Conservation (phyloP, 768 basidiomycete species). For the Lentinula detonsa region DNA sequence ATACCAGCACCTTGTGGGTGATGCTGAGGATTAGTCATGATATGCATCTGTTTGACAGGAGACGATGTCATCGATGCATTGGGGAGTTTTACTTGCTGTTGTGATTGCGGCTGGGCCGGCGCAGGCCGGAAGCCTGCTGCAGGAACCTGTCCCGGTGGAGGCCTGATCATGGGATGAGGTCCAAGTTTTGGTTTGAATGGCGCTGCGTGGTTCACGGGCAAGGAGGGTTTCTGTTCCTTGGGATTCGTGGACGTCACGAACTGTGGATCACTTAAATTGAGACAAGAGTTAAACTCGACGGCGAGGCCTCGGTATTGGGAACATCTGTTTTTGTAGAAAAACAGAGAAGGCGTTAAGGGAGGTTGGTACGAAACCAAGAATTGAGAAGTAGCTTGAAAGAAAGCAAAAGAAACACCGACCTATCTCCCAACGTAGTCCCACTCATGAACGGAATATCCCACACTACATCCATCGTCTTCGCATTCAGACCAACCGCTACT, state of each 20-base stretch:
- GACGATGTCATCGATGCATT: not conserved
- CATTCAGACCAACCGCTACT: constrained; percentile 84
- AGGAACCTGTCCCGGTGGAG: constrained; percentile 44
- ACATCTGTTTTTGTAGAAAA: constrained; percentile 44
- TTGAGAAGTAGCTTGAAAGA: not conserved
- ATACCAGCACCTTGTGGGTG: not conserved
- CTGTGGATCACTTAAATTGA: constrained; percentile 85
- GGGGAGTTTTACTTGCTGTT: not conserved
- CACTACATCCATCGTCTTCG: constrained; percentile 87
- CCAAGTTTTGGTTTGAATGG: constrained; percentile 69
- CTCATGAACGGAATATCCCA: constrained; percentile 98
- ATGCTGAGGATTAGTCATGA: not conserved
- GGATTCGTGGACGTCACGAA: constrained; percentile 74
- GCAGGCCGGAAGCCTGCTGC: constrained; percentile 66
- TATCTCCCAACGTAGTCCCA: constrained; percentile 77
- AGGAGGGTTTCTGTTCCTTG: constrained; percentile 39
- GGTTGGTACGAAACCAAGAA: constrained; percentile 1
- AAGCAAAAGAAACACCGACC: constrained; percentile 38
- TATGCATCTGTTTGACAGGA: not conserved
- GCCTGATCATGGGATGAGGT: constrained; percentile 55
- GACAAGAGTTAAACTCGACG: constrained; percentile 79
- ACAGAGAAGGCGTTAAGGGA: no score
- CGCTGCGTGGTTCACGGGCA: constrained; percentile 26
- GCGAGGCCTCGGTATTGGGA: constrained; percentile 89
- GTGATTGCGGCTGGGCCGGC: constrained; percentile 9